A percentile compares a stretch with the other conserved stretches of the same genome.
Conservation (phyloP, 768 basidiomycete genomes). For the Tephrocybe sp. region DNA sequence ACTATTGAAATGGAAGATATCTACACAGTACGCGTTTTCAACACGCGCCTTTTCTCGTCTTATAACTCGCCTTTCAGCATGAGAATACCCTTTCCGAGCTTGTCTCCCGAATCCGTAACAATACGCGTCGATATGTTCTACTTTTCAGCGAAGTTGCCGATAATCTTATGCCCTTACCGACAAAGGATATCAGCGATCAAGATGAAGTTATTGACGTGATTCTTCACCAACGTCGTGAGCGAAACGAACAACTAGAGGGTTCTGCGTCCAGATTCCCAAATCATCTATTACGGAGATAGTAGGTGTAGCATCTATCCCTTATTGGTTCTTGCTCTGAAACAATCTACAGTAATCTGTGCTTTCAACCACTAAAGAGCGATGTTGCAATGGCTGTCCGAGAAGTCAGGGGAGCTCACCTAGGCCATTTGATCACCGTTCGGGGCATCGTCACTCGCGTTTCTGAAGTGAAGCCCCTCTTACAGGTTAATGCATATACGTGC, state of each 20-base stretch:
- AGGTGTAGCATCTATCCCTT: constrained; percentile 34
- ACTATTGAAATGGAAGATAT: constrained; percentile 89
- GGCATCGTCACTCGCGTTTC: constrained; percentile 98
- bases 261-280: constrained; percentile 81
- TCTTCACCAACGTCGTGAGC: constrained; percentile 86
- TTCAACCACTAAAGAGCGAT: constrained; percentile 79
- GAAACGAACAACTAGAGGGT: constrained; percentile 79
- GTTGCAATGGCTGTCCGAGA: constrained; percentile 86
- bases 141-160: constrained; percentile 92
- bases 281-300: constrained; percentile 94
- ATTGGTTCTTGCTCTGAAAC: constrained; percentile 10
- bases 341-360: constrained; percentile 80
- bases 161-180: constrained; percentile 82
- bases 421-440: constrained; percentile 90
- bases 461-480: constrained; percentile 95
- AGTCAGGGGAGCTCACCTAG: constrained; percentile 83
- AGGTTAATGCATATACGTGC: constrained; percentile 97
- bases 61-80: constrained; percentile 43
- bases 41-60: not conserved
- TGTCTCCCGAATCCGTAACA: constrained; percentile 74
- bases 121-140: constrained; percentile 85
- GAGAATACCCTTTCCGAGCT: constrained; percentile 71
- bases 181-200: constrained; percentile 84
- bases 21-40: constrained; percentile 48
- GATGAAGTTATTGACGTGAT: constrained; percentile 98